Conservation (phyloP, 1,139 yeast genomes). For the Taphrina flavorubra region DNA sequence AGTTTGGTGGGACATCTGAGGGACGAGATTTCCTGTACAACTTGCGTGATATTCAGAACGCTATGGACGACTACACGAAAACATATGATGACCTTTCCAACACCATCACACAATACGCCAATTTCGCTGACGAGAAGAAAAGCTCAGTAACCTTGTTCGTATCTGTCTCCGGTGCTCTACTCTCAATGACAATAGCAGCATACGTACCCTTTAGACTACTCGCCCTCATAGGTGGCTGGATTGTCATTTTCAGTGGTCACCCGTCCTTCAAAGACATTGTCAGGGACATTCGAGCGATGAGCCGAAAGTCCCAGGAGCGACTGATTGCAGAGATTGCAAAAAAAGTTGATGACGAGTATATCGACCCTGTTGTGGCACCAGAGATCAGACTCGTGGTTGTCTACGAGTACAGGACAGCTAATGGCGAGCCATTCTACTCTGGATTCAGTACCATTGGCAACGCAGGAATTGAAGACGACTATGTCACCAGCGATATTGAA, state of each 20-base stretch:
- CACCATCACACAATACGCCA: constrained; percentile 44
- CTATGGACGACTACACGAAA: constrained; percentile 47
- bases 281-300: constrained; percentile 13
- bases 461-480: constrained; percentile 36
- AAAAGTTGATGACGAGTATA: constrained; percentile 31
- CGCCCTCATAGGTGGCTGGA: constrained; percentile 29
- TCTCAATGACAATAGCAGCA: constrained; percentile 17
- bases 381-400: constrained; percentile 29
- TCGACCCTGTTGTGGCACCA: constrained; percentile 21
- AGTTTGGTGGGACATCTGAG: constrained; percentile 38
- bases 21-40: constrained; percentile 51
- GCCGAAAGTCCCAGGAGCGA: constrained; percentile 12
- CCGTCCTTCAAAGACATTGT: constrained; percentile 29
- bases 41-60: constrained; percentile 55
- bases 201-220: constrained; percentile 34
- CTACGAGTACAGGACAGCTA: constrained; percentile 25
- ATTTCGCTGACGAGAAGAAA: constrained; percentile 38
- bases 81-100: constrained; percentile 44
- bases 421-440: constrained; percentile 33
- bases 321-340: constrained; percentile 11
- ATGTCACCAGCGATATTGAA: constrained; percentile 29
- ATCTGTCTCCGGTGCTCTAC: constrained; percentile 13
- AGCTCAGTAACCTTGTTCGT: constrained; percentile 28
- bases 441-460: constrained; percentile 40
- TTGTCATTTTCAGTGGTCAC: constrained; percentile 32